Conservation (phyloP, 31 red algal genomes). For the Pterothamnion heteromorphum region DNA sequence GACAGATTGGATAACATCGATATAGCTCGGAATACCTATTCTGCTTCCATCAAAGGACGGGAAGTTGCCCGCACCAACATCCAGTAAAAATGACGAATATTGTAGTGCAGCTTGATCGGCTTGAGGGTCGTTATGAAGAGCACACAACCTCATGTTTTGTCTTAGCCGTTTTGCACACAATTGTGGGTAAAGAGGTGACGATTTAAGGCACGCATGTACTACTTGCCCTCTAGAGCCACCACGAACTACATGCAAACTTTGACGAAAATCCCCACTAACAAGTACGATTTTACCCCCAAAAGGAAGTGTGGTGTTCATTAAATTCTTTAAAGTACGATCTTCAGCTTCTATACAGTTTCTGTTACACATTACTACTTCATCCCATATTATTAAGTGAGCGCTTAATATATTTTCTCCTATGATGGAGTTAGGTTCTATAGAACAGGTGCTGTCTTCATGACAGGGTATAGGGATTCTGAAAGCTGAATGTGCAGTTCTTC, state of each 20-base stretch:
- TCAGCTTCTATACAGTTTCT: slow-evolving; percentile 3
- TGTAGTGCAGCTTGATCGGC: background rate
- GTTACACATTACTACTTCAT: slow-evolving; percentile 20
- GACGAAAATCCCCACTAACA: background rate
- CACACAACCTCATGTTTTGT: slow-evolving; percentile 24
- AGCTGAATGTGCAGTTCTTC: background rate
- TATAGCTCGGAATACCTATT: background rate
- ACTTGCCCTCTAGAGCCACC: background rate
- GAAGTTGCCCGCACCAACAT: background rate
- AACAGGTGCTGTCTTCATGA: background rate
- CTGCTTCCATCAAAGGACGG: background rate
- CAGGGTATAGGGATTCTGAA: slow-evolving; percentile 7
- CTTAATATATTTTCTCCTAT: background rate
- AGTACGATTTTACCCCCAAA: slow-evolving; percentile 26
- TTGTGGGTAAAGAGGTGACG: background rate
- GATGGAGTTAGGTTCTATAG: background rate
- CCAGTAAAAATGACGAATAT: background rate
- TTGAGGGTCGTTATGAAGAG: background rate
- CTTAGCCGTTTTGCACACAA: background rate
- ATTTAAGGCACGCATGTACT: background rate
- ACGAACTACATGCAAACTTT: background rate
- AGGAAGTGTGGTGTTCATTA: background rate
- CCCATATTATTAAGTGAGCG: slow-evolving; percentile 7
- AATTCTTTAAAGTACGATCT: background rate
- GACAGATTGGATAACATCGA: background rate